These are phyloP conservation scores for Cnidoscolus chayamansa DNA, from an alignment of 441 rosid genomes.

Conservation along the genomic window DNA sequence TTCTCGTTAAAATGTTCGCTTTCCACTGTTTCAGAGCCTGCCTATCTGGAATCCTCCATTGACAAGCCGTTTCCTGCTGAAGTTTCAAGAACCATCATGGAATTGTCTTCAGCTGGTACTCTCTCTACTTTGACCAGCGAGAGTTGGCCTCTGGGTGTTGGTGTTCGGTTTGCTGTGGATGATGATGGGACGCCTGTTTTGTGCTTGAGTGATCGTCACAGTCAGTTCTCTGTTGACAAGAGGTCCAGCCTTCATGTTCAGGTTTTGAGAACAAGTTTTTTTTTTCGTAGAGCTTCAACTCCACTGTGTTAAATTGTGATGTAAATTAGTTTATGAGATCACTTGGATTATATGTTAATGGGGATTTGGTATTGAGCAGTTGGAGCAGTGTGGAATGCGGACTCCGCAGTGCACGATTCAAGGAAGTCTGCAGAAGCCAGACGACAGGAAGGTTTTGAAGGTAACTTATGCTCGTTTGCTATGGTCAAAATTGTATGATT, in stretches of 20 bases:
- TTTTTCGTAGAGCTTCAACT: conserved; percentile 4
- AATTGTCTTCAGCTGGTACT: conserved; percentile 71
- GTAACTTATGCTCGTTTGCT: conserved; percentile 27
- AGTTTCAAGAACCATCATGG: conserved; percentile 83
- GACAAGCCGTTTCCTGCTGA: conserved; percentile 78
- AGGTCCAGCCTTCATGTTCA: conserved; percentile 90
- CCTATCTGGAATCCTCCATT: conserved; percentile 28
- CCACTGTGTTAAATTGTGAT: background rate
- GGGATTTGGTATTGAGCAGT: conserved; percentile 39
- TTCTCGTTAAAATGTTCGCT: conserved; percentile 57
- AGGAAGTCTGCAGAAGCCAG: conserved; percentile 65
- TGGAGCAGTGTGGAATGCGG: conserved; percentile 80
- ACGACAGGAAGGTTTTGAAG: conserved; percentile 45
- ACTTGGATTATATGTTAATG: background rate
- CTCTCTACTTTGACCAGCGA: conserved; percentile 63
- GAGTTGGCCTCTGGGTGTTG: conserved; percentile 76
- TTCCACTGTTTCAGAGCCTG: conserved; percentile 44
- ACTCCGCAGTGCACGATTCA: conserved; percentile 88
- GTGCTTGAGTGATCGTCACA: conserved; percentile 42
- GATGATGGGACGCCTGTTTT: conserved; percentile 73
- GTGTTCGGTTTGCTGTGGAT: conserved; percentile 84
- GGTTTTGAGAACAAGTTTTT: conserved; percentile 59
- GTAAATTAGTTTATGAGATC: background rate
- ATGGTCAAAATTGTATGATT: no score
- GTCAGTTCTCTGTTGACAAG: conserved; percentile 41